Percentiles rank a stretch among this genome's conserved stretches.
These are phyloP conservation scores for Fraxinus velutina DNA, from an alignment of 305 asterid species.

Conservation along the genomic window DNA sequence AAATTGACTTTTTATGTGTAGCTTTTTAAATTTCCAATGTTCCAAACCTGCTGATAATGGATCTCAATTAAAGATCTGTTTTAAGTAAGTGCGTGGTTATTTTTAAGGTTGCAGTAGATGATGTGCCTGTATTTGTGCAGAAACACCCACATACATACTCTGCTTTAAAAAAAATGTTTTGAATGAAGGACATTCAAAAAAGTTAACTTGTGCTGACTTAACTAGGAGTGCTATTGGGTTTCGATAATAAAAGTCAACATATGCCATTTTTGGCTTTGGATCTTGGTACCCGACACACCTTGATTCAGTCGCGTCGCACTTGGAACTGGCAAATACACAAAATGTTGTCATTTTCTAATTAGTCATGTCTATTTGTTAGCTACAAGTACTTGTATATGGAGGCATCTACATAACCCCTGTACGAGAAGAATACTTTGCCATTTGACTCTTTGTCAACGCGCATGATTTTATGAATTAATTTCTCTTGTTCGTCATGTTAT, in stretches of 20 bases:
- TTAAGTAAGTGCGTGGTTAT: neutral
- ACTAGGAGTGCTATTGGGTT: neutral
- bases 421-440: neutral
- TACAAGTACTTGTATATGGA: neutral
- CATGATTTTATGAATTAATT: neutral
- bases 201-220: neutral
- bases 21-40: neutral
- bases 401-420: neutral
- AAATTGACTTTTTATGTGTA: neutral
- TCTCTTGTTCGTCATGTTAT: neutral
- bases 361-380: neutral
- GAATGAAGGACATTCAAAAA: neutral
- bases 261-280: neutral
- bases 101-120: neutral
- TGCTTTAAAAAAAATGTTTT: neutral
- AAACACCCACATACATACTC: neutral
- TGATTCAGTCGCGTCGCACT: neutral
- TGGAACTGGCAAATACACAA: neutral
- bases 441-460: neutral
- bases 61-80: neutral
- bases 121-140: neutral
- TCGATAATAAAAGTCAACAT: neutral
- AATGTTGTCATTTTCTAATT: neutral
- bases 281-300: neutral
- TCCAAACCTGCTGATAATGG: neutral